These are phyloP conservation scores for Jackrogersella multiformis DNA, from an alignment of 495 filamentous ascomycete genomes.

Conservation along the genomic window DNA sequence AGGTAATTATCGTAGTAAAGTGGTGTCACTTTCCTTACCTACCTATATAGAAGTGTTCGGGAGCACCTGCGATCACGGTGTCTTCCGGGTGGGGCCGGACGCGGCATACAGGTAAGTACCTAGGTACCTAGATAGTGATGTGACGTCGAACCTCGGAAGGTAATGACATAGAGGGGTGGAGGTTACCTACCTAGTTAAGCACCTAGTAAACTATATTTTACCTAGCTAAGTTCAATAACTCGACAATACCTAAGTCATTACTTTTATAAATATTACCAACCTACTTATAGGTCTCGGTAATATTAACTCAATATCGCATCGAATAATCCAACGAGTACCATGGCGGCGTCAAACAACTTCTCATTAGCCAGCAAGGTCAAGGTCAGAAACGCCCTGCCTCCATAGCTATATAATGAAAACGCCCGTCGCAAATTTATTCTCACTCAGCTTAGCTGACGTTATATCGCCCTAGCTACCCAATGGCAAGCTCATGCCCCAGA, in stretches of 20 bases:
- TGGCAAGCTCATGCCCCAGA: conserved; percentile 67
- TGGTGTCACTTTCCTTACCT: too few relatives aligned
- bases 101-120: not conserved
- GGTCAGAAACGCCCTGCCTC: conserved; percentile 12
- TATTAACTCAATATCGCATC: not conserved
- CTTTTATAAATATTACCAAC: too few relatives aligned
- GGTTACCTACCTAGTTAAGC: too few relatives aligned
- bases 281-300: too few relatives aligned
- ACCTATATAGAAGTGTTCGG: too few relatives aligned
- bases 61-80: conserved; percentile 5
- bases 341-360: conserved; percentile 26
- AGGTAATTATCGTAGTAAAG: too few relatives aligned
- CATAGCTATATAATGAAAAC: not conserved
- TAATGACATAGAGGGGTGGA: too few relatives aligned
- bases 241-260: too few relatives aligned
- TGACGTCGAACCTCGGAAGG: conserved; percentile 24
- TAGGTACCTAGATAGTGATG: not conserved
- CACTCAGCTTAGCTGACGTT: conserved; percentile 38
- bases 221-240: too few relatives aligned
- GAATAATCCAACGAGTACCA: not conserved
- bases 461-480: conserved; percentile 60
- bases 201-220: too few relatives aligned
- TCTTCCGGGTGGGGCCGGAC: conserved; percentile 22
- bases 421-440: conserved; percentile 17
- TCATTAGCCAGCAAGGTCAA: conserved; percentile 34